Base-by-base conservation (phyloP, 148 eudicot genomes). In the Tetragonia tetragonoides region DNA sequence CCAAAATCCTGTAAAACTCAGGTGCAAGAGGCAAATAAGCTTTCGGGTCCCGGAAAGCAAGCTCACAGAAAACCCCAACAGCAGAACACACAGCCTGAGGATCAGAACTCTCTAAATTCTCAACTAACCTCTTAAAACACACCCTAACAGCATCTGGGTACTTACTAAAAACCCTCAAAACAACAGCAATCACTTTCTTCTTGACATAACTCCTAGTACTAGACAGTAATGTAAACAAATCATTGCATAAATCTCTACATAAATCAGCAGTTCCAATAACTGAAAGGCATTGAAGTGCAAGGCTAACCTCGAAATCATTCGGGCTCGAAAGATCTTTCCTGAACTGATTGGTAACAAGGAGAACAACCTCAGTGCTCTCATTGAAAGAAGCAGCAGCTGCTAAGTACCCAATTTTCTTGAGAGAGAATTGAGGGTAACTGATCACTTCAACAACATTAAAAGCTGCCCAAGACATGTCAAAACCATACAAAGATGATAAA, bases 11-110 rank as follows among this genome's bases (percentile, higher is more conserved):
- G 77, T 83, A 92, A 79, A 95, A 93, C 87, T 95, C 92, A 0
- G 97, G 99, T 2, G 96, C 92, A 62, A 95, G 75, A 0, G 99
- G 96, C 72, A 95, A 64, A 75, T 90, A 91, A 3, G 90, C 75
- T 66, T 78, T 87, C 0, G 97, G 89, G 17, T 95, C 99, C 2
- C 73, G 80, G 41, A 64, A 68, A 66, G 89, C 85, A 6, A 95
- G 90, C 88, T 95, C 99, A 80, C 96, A 92, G 54, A 95, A 95
- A 44, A 95, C 93, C 42, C 97, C 93, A 74, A 95, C 89, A 10
- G 78, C 85, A 0, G 97, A 86, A 9, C 88, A 81, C 66, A 91
- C 76, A 39, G 82, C 73, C 4, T 83, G 87, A 64, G 61, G 70
- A 80, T 95, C 97, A 39, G 78, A 59, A 73, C 78, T 84, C 73